Evolutionary conservation across 495 filamentous ascomycete species (phyloP).

Genomic region (Letharia lupina): DNA sequence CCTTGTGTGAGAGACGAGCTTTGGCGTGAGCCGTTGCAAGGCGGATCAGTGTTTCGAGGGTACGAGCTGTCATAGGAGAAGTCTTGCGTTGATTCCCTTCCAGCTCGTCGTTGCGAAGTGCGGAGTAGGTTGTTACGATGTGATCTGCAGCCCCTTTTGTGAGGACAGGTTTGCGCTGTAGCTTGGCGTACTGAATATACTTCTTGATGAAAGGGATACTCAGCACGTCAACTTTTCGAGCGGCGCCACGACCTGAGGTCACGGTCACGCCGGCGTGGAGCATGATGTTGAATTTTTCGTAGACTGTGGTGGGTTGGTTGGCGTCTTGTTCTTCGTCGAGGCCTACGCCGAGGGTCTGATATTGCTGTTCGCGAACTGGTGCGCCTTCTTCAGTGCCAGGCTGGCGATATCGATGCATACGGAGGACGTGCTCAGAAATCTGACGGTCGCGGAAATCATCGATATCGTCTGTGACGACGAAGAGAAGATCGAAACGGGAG

Average conservation of each 20-base stretch:
- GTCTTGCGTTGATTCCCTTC: conserved; percentile 90
- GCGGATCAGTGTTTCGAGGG: conserved; percentile 94
- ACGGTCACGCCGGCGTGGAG: conserved; percentile 85
- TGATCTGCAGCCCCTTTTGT: conserved; percentile 91
- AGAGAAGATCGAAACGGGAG: conserved; percentile 97
- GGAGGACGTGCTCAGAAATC: conserved; percentile 91
- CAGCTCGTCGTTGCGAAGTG: conserved; percentile 91
- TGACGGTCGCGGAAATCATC: conserved; percentile 85
- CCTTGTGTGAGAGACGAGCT: conserved; percentile 79
- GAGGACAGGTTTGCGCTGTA: conserved; percentile 78
- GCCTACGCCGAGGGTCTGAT: conserved; percentile 83
- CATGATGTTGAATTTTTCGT: conserved; percentile 94
- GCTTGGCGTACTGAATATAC: conserved; percentile 98
- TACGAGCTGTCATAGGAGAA: conserved; percentile 92
- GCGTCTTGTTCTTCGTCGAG: conserved; percentile 67
- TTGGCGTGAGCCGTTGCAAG: conserved; percentile 95
- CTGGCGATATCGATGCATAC: conserved; percentile 95
- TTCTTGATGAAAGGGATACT: conserved; percentile 99
- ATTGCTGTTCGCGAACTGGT: conserved; percentile 79
- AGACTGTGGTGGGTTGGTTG: conserved; percentile 74
- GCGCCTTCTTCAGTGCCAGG: conserved; percentile 92
- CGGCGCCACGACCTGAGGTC: conserved; percentile 55
- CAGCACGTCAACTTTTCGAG: conserved; percentile 79
- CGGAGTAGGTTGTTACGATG: conserved; percentile 87
- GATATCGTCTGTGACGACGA: conserved; percentile 97